Base-by-base conservation (phyloP, 306 rosid species). In the Calophaca sinica region DNA sequence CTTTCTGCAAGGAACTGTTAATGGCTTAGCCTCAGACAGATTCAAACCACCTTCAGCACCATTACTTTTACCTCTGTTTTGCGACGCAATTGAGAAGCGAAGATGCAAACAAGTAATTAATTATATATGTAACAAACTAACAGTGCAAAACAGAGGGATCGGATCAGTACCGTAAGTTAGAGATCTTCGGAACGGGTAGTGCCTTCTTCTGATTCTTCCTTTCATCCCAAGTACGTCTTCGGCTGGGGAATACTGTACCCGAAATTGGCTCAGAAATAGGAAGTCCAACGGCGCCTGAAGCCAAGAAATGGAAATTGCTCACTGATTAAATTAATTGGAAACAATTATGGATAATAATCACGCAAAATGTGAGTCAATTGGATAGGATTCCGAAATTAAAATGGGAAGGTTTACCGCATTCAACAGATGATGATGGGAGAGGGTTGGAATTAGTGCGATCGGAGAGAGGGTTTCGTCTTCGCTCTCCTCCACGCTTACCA, bases 391-490 rank as follows among this genome's bases (percentile, higher is more conserved):
- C 9, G 57, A 51, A 51, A 51, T 13, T 14, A 2, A 51, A 51
- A 51, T 51, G 6, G 57, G 57, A 51, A 51, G 14, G 2, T 6
- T 45, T 69, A 69, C 74, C 49, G 70, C 36, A 45, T 50, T 11
- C 32, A 4, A 29, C 63, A 6, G 46, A 41, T 54, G 88, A 72
- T 36, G 87, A 46, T 49, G 88, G 55, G 2, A 73, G 69, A 42
- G 63, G 70, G 10, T 63, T 66, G 14, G 82, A 82, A 80, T 87
- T 90, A 70, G 92, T 82, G 66, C 84, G 79, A 53, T 92, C 89
- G 6, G 90, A 79, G 86, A 92, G 92, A 26, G 94, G 86, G 66
- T 80, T 82, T 65, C 89, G 84, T 69, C 48, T 76, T 78, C 62
- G 69, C 35, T 59, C 4, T 6, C 59, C 4, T 6, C 59, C 74